Evolutionary conservation across 202 grass and related monocot genomes (phyloP).

Genomic region (Elaeis oleifera): DNA sequence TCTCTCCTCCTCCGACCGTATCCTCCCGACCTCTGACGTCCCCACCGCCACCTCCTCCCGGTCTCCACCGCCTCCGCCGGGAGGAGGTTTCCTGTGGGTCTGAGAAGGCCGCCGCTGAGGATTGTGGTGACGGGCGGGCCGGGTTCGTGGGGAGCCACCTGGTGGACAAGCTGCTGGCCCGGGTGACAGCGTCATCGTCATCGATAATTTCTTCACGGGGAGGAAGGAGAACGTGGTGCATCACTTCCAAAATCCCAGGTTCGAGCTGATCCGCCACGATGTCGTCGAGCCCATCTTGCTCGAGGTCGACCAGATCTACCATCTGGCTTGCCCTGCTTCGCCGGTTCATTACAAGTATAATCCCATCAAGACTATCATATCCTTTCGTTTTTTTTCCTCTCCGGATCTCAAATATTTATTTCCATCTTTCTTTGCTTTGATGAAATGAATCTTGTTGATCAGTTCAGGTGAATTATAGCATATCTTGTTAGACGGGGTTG

Average conservation of each 20-base stretch:
- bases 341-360: slow-evolving; percentile 86
- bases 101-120: slow-evolving; percentile 40
- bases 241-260: slow-evolving; percentile 54
- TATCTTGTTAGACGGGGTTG: not conserved
- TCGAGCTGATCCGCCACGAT: slow-evolving; percentile 66
- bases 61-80: not conserved
- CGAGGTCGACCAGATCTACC: slow-evolving; percentile 89
- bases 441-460: not conserved
- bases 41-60: slow-evolving; percentile 23
- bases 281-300: slow-evolving; percentile 72
- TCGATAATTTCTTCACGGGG: slow-evolving; percentile 71
- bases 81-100: slow-evolving; percentile 28
- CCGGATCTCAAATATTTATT: no score
- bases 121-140: slow-evolving; percentile 57
- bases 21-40: slow-evolving; percentile 8
- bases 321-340: slow-evolving; percentile 79
- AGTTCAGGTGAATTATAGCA: not conserved
- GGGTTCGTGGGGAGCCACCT: slow-evolving; percentile 73
- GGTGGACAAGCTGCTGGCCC: slow-evolving; percentile 51
- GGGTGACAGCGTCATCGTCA: slow-evolving; percentile 54
- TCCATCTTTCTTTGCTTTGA: no score
- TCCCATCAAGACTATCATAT: slow-evolving; percentile 82
- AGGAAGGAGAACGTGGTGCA: slow-evolving; percentile 58
- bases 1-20: slow-evolving; percentile 27
- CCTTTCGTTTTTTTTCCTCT: slow-evolving; percentile 11